Conservation (phyloP, 1,284 basidiomycete species). For the Austroboletus niveus region DNA sequence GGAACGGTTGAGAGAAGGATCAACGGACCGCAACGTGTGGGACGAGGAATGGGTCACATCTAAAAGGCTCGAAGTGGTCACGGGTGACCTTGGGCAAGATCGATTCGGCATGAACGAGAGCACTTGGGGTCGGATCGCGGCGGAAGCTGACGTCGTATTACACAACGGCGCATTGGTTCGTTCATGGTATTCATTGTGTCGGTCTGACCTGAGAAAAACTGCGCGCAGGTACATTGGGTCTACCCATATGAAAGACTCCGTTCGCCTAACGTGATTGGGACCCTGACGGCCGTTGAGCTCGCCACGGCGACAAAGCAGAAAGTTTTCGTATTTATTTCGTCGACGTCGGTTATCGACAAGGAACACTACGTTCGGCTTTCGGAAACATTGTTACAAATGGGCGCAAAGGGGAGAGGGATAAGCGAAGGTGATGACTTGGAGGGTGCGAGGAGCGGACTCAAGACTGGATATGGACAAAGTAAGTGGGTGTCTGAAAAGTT, state of each 20-base stretch:
- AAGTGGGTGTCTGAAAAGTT: slow-evolving; percentile 99
- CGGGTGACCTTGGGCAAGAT: slow-evolving; percentile 83
- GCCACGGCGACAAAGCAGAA: slow-evolving; percentile 79
- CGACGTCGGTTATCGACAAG: slow-evolving; percentile 91
- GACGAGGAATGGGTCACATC: slow-evolving; percentile 80
- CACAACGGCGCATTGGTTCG: slow-evolving; percentile 96
- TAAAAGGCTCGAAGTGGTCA: slow-evolving; percentile 76
- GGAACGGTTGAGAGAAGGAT: slow-evolving; percentile 71
- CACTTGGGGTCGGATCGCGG: slow-evolving; percentile 69
- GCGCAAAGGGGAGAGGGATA: slow-evolving; percentile 59
- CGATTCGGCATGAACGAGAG: slow-evolving; percentile 72
- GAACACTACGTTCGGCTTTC: slow-evolving; percentile 89
- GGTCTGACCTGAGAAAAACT: background rate
- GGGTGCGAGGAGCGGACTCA: slow-evolving; percentile 74
- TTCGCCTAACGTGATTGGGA: slow-evolving; percentile 88
- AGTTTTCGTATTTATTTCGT: slow-evolving; percentile 88
- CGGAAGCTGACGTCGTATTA: slow-evolving; percentile 82
- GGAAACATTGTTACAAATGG: slow-evolving; percentile 58
- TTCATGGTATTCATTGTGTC: slow-evolving; percentile 7
- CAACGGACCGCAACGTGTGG: slow-evolving; percentile 91
- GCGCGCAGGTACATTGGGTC: slow-evolving; percentile 90
- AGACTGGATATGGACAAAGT: slow-evolving; percentile 94
- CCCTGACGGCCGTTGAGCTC: slow-evolving; percentile 81
- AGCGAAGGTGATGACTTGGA: slow-evolving; percentile 92
- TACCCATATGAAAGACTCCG: slow-evolving; percentile 96